Conservation (phyloP, 1,284 basidiomycete genomes). For the Ganoderma leucocontextum region DNA sequence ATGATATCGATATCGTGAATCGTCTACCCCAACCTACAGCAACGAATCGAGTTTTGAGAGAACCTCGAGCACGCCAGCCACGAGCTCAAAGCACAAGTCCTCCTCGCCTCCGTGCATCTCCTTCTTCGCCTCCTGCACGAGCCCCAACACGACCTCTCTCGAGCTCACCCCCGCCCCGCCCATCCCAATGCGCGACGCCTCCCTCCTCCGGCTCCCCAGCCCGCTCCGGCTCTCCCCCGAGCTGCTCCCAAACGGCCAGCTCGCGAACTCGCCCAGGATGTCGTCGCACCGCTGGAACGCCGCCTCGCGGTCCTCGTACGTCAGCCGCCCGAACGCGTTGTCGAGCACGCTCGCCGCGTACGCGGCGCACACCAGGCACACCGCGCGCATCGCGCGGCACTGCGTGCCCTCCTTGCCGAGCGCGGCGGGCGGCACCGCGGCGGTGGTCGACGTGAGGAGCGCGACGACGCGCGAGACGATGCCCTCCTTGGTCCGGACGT, state of each 20-base stretch:
- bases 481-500: constrained; percentile 87
- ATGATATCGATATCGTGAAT: too few species aligned
- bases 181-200: constrained; percentile 60
- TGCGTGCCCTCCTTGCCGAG: constrained; percentile 82
- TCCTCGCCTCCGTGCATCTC: constrained; percentile 67
- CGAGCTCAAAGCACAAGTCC: constrained; percentile 87
- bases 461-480: constrained; percentile 80
- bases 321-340: constrained; percentile 87
- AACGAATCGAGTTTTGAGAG: constrained; percentile 89
- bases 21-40: constrained; percentile 60
- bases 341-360: constrained; percentile 96
- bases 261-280: constrained; percentile 87
- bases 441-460: constrained; percentile 85
- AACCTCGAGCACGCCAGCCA: constrained; percentile 92
- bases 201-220: constrained; percentile 46
- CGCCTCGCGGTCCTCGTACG: constrained; percentile 90
- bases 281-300: constrained; percentile 94
- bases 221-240: constrained; percentile 39
- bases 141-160: constrained; percentile 80
- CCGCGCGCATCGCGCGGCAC: constrained; percentile 82
- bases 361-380: constrained; percentile 86
- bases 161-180: constrained; percentile 58
- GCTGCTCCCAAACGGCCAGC: constrained; percentile 85
- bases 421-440: constrained; percentile 78
- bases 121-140: constrained; percentile 81